A percentile compares a stretch with the other conserved stretches of the same genome.
phyloP scores from a whole-genome alignment of 768 basidiomycete species.

The Panaeolus papilionaceus region DNA sequence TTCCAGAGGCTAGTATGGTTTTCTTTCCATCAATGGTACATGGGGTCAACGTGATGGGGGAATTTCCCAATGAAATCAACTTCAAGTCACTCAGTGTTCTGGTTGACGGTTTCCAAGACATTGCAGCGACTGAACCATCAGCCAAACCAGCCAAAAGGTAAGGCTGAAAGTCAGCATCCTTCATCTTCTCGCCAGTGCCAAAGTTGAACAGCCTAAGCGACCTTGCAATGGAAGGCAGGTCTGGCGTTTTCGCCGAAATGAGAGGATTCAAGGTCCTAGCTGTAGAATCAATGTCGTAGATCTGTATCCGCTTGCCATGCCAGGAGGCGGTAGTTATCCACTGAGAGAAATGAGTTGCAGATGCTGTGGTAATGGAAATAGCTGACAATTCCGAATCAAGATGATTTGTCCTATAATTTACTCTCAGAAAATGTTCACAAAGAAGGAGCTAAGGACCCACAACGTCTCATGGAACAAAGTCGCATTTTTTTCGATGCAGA shows the following conservation, averaged over 20 bases:
- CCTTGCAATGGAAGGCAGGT: slow-evolving; percentile 49
- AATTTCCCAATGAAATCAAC: slow-evolving; percentile 65
- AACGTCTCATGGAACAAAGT: slow-evolving; percentile 24
- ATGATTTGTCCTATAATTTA: slow-evolving; percentile 18
- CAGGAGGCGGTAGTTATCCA: slow-evolving; percentile 68
- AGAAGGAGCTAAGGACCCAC: slow-evolving; percentile 22
- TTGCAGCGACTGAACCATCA: slow-evolving; percentile 74
- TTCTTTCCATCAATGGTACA: slow-evolving; percentile 59
- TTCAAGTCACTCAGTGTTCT: slow-evolving; percentile 56
- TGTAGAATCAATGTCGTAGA: slow-evolving; percentile 46
- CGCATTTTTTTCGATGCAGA: slow-evolving; percentile 52
- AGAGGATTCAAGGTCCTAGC: slow-evolving; percentile 36
- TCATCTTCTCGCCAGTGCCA: slow-evolving; percentile 41
- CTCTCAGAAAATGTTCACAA: neutral
- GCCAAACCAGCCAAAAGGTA: slow-evolving; percentile 77
- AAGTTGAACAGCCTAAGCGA: slow-evolving; percentile 67
- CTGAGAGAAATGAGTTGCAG: slow-evolving; percentile 48
- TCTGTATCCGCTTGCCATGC: slow-evolving; percentile 66
- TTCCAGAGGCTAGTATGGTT: slow-evolving; percentile 75
- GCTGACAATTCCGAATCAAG: slow-evolving; percentile 65
- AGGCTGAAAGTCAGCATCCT: slow-evolving; percentile 45
- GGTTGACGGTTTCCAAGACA: slow-evolving; percentile 47
- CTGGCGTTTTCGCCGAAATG: slow-evolving; percentile 32
- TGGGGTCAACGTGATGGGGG: slow-evolving; percentile 66
- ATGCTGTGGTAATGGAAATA: slow-evolving; percentile 65